Conservation (phyloP, 129 eudicot species). For the Cynara cardunculus region DNA sequence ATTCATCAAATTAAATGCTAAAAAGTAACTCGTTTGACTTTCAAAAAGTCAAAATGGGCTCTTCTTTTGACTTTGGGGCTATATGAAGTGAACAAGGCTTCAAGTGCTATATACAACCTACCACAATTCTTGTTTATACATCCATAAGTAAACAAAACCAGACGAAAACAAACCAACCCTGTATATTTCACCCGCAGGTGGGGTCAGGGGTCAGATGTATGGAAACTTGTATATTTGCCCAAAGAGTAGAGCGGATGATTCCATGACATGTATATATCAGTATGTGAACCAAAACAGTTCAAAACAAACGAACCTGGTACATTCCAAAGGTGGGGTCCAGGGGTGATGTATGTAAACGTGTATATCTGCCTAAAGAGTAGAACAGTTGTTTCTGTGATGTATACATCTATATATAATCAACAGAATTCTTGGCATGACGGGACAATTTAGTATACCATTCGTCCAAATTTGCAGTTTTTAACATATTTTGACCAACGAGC, state of each 20-base stretch:
- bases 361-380: neutral
- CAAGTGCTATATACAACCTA: neutral
- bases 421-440: neutral
- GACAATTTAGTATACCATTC: neutral
- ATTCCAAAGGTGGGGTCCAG: no score
- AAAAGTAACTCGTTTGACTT: neutral
- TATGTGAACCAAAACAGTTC: no score
- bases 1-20: neutral
- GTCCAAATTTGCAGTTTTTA: neutral
- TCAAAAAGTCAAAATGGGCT: constrained; percentile 10
- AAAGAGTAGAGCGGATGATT: neutral
- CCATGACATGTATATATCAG: neutral
- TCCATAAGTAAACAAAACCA: neutral
- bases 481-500: neutral
- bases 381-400: neutral
- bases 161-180: neutral
- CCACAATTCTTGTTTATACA: neutral
- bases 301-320: no score
- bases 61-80: neutral
- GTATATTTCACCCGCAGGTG: neutral
- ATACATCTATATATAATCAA: neutral
- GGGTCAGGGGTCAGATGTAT: neutral
- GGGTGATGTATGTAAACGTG: neutral
- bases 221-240: no score
- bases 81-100: neutral